A percentile compares a stretch with the other conserved stretches of the same genome.
phyloP scores from a whole-genome alignment of 495 filamentous ascomycete genomes.

The Aspergillus nidulans region DNA sequence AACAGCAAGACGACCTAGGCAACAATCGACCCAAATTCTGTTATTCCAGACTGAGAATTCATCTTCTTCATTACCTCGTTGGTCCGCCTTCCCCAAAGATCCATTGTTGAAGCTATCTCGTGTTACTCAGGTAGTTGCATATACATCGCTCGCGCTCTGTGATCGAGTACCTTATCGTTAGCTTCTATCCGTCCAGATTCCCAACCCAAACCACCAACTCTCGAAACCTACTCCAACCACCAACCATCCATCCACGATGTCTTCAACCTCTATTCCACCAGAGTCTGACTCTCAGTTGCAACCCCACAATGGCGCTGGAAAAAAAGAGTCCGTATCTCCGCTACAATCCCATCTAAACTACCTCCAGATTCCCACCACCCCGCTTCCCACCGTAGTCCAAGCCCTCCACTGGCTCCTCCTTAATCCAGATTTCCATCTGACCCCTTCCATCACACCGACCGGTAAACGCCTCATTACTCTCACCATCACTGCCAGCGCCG shows the following conservation, averaged over 20 bases:
- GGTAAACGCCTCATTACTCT: slow-evolving; percentile 2
- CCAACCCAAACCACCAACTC: too few relatives aligned
- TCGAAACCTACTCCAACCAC: neutral
- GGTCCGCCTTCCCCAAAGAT: too few relatives aligned
- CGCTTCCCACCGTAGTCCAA: neutral
- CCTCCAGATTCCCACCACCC: neutral
- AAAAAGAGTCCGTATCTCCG: neutral
- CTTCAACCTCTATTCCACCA: neutral
- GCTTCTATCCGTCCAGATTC: too few relatives aligned
- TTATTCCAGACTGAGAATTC: too few relatives aligned
- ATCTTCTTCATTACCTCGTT: too few relatives aligned
- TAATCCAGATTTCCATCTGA: neutral
- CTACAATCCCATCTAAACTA: neutral
- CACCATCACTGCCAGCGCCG: neutral
- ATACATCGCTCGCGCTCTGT: too few relatives aligned
- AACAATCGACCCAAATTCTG: too few relatives aligned
- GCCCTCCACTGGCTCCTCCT: neutral
- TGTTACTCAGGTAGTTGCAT: too few relatives aligned
- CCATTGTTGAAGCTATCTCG: too few relatives aligned
- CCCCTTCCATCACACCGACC: slow-evolving; percentile 2
- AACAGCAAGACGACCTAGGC: too few relatives aligned
- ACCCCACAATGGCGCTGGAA: neutral
- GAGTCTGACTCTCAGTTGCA: neutral
- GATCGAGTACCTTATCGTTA: too few relatives aligned
- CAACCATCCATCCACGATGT: neutral